Percentiles rank a stretch among this genome's conserved stretches.
These are phyloP conservation scores for Backusella australiensis DNA, from an alignment of 192 early-diverging fungal genomes.

Conservation along the genomic window DNA sequence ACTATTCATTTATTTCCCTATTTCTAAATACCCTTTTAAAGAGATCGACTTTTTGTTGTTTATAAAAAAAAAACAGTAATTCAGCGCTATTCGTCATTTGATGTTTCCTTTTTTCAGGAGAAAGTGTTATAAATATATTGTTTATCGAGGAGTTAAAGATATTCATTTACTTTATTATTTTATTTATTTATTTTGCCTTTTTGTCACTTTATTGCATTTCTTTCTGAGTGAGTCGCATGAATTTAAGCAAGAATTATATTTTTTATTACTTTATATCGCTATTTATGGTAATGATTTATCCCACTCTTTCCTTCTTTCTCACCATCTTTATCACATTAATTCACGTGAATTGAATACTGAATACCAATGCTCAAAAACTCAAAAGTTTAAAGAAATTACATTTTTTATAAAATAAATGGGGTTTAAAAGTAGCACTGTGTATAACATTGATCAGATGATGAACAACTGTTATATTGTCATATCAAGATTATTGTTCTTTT, in stretches of 20 bases:
- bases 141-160: background rate
- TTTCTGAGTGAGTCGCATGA: background rate
- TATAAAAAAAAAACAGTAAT: background rate
- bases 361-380: too few species aligned
- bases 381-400: background rate
- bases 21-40: background rate
- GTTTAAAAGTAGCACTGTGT: background rate
- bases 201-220: background rate
- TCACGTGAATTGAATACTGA: background rate
- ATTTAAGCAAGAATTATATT: background rate
- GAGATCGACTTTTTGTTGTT: background rate
- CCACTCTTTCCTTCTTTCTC: background rate
- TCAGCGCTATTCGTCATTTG: background rate
- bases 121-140: background rate
- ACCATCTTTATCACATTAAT: background rate
- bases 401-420: background rate
- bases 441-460: background rate
- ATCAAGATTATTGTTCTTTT: slow-evolving; percentile 1
- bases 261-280: background rate
- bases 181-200: background rate
- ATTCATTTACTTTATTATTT: background rate
- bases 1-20: background rate
- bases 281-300: background rate
- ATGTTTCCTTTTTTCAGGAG: background rate
- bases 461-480: background rate